Evolutionary conservation across 176 grass and related monocot species (phyloP), one percentile per base, ranked within the genome.

Genomic region (Hordeum vulgare): DNA sequence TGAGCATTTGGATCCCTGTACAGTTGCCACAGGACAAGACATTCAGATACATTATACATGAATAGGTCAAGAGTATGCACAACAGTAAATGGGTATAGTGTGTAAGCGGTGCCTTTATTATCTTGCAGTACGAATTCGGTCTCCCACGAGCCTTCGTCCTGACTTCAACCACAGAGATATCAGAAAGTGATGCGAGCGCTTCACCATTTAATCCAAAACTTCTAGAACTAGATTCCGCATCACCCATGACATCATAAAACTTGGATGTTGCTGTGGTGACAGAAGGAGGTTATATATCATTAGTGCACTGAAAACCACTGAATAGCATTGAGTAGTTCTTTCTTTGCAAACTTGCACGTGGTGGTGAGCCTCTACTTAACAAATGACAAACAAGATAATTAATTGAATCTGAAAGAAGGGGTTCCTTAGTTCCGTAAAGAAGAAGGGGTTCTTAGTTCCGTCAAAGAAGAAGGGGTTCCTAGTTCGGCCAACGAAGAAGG

Each of bases 91-190:
- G 79, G 42, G 56, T 70, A 80, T n/a, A 54, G 59, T 27, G 11
- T 60, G 76, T 66, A 27, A 71, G 54, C 31, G 6, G 47, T 88
- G 77, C 96, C 96, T 98, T 98, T 82, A 98, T 93, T 79, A 95
- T 95, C 80, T 93, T 98, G 96, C 89, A 88, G 83, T 98, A 98
- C 33, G 92, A 88, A 93, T 95, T 98, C 81, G 96, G 93, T 71
- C 87, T 91, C 42, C 96, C 96, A 78, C 93, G 83, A 54, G 89
- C 96, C 90, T 91, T 95, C 15, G 96, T 98, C 80, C 85, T 89
- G 80, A 98, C 79, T 93, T 98, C 90, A 54, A 98, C 89, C 68
- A 98, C 84, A 40, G 96, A 98, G 86, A 95, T 90, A 91, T 98
- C 87, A 83, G 90, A 95, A 85, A 98, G 96, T 25, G 90, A 98